Evolutionary conservation across 2,329 filamentous ascomycete genomes (phyloP).

Genomic region (Colletotrichum sojae): DNA sequence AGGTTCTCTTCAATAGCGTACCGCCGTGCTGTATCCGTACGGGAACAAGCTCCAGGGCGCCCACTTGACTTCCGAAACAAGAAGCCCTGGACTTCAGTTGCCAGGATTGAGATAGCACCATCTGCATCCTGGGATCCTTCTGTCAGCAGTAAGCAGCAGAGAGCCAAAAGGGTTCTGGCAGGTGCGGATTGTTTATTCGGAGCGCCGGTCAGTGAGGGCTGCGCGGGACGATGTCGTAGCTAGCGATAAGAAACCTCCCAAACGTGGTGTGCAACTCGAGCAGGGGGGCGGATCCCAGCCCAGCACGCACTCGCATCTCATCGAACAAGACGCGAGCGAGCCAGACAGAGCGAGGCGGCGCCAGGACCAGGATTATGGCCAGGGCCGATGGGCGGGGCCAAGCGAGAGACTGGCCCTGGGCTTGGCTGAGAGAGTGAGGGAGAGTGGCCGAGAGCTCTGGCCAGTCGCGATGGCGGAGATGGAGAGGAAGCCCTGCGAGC

Average conservation of each 20-base stretch:
- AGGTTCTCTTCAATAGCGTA: not conserved
- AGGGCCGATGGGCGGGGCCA: slow-evolving; percentile 34
- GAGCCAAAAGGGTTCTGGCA: slow-evolving; percentile 8
- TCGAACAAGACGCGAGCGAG: slow-evolving; percentile 18
- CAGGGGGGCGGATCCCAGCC: slow-evolving; percentile 10
- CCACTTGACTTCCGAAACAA: slow-evolving; percentile 35
- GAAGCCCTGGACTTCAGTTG: slow-evolving; percentile 16
- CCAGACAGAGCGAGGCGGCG: slow-evolving; percentile 4
- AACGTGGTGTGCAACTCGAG: slow-evolving; percentile 19
- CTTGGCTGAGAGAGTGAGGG: slow-evolving; percentile 32
- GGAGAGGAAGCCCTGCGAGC: slow-evolving; percentile 37
- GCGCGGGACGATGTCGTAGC: slow-evolving; percentile 20
- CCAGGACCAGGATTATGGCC: slow-evolving; percentile 22
- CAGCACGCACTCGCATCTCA: slow-evolving; percentile 28
- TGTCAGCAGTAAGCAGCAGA: slow-evolving; percentile 16
- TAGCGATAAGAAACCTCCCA: slow-evolving; percentile 29
- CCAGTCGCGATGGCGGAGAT: slow-evolving; percentile 37
- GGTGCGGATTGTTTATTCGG: slow-evolving; percentile 24
- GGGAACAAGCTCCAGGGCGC: slow-evolving; percentile 25
- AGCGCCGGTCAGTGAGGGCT: slow-evolving; percentile 14
- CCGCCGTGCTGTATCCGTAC: slow-evolving; percentile 9
- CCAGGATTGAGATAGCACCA: slow-evolving; percentile 30
- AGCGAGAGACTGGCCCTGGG: slow-evolving; percentile 33
- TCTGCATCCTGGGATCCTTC: slow-evolving; percentile 6
- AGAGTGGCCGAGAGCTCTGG: slow-evolving; percentile 37